phyloP scores from a whole-genome alignment of 2,329 filamentous ascomycete species.

The Botrytis sinoallii region DNA sequence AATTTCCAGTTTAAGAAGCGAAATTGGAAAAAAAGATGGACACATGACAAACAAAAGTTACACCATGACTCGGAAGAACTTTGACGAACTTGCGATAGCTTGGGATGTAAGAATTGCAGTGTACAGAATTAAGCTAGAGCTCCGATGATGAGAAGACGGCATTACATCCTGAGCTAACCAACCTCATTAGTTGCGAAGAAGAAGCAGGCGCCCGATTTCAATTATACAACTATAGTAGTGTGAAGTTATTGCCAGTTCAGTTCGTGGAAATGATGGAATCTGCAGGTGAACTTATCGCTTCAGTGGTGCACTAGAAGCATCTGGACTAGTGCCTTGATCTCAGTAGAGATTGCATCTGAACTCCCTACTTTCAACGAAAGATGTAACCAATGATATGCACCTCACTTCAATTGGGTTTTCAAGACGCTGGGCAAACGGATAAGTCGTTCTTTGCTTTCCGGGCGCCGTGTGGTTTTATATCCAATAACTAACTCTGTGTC shows the following conservation, averaged over 20 bases:
- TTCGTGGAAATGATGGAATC: not conserved
- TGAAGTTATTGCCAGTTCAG: not conserved
- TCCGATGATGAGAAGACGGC: too few relatives aligned
- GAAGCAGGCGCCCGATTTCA: too few relatives aligned
- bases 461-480: too few relatives aligned
- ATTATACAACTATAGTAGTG: not conserved
- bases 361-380: too few relatives aligned
- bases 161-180: not conserved
- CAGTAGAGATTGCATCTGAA: too few relatives aligned
- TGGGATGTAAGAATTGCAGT: too few relatives aligned
- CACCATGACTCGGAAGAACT: not conserved
- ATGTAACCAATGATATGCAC: too few relatives aligned
- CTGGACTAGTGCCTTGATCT: not conserved
- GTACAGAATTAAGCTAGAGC: not conserved
- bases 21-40: not conserved
- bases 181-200: not conserved
- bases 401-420: too few relatives aligned
- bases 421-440: too few relatives aligned
- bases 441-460: too few relatives aligned
- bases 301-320: not conserved
- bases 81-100: not conserved
- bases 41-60: not conserved
- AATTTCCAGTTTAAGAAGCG: not conserved
- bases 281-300: not conserved
- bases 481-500: too few relatives aligned